Evolutionary conservation across 108 stramenopile genomes (phyloP), one percentile per base, ranked within the genome.

Genomic region (Discostella stelligeroides): DNA sequence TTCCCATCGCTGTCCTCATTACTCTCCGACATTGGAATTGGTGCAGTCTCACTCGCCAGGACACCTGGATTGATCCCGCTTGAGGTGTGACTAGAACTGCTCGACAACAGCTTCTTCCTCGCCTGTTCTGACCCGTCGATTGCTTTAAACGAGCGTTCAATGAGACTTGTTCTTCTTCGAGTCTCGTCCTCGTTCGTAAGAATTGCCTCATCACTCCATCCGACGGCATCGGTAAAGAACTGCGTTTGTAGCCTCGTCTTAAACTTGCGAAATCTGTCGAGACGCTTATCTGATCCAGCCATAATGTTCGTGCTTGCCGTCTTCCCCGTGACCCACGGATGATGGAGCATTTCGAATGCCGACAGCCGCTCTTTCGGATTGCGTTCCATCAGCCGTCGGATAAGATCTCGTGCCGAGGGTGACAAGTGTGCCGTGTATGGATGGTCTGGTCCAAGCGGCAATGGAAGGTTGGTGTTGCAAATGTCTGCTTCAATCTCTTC

Each of bases 261-360:
- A 68, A 86, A 88, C 53, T 78, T 82, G 17, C 84, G 75, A 56
- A 80, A 88, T 24, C 37, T 69, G 40, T 72, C 76, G 55, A 95
- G 73, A 40, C 57, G 63, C 60, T 65, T 40, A 69, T 88, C 87
- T 15, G 89, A 88, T 15, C 80, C 92, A 17, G 82, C 63, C 53
- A 95, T 95, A n/a, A 75, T 83, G 9, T 73, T 60, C 7, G 72
- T 85, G 21, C 77, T 82, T 13, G 95, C 92, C 18, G 94, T 91
- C 55, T 88, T 85, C 29, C 94, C 94, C 25, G 81, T 79, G 0
- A 95, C 86, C 94, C 94, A 95, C 2, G 94, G 94, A 85, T 95
- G 91, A 68, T 91, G 86, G 49, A 95, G 85, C 86, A 92, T 86
- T 78, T 94, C 84, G 39, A 76, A 66, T 12, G 94, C 94, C 5